Base-by-base conservation (phyloP, 495 filamentous ascomycete species). In the Jackrogersella minutella region DNA sequence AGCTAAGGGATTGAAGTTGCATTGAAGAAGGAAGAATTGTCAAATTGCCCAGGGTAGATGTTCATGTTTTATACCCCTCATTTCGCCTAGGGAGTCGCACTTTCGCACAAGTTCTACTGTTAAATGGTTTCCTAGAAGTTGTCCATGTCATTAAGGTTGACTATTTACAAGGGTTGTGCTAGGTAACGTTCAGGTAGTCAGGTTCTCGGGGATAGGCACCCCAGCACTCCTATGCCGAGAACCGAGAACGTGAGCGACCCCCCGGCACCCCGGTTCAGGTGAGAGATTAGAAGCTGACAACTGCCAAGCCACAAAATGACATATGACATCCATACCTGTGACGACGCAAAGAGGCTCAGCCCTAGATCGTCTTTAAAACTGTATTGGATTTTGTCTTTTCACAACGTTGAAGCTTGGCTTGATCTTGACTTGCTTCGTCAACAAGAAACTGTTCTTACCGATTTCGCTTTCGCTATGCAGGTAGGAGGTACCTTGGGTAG, bases 261-360 rank as follows among this genome's bases (percentile, higher is more conserved):
- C n/a, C n/a, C n/a, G n/a, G n/a, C n/a, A n/a, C n/a, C n/a, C n/a
- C n/a, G n/a, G n/a, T n/a, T 53, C 30, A 30, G 49, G 17, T 60
- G 40, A 46, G 37, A 26, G 30, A n/a, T 46, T 49, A 66, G 52
- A 68, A 62, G 52, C 14, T 36, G 44, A 66, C 50, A 55, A 41
- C 31, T 30, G n/a, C 66, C 39, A 52, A 69, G 66, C 66, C 66
- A 69, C 66, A 59, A 60, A 43, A 31, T 59, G 65, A 64, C 65
- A 63, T 68, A 69, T 61, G 66, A 65, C 56, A 63, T 61, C 43
- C 50, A 59, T 64, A n/a, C n/a, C n/a, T 26, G 43, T 69, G 66
- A 69, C 66, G 66, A 65, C 55, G 61, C 66, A 33, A 2, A 44
- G 66, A 59, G 66, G 66, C 66, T 69, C 50, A 69, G 66, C 64